Base-by-base conservation (phyloP, 202 grass and related monocot genomes). In the Elaeis oleifera region DNA sequence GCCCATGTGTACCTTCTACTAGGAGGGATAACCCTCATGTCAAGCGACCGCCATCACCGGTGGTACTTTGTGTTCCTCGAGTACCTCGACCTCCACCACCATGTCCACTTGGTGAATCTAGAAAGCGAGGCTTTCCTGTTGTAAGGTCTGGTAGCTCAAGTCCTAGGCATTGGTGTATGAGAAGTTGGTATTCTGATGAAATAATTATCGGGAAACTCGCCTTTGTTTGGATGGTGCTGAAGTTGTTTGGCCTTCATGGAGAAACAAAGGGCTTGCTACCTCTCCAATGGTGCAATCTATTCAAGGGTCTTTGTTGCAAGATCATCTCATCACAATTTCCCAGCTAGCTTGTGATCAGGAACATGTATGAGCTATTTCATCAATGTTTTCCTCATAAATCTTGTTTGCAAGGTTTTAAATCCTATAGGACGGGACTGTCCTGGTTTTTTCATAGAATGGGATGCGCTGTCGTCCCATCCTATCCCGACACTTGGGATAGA, bases 131-230 rank as follows among this genome's bases (percentile, higher is more conserved):
- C 63, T 94, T 88, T 53, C 84, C 82, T 14, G 82, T 91, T 65
- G 92, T 90, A 81, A 97, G 92, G 81, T 97, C 92, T 0, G 92
- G 92, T 53, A 97, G 92, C 64, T 92, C 92, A 83, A 97, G 92
- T 71, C 92, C 92, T 51, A 85, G 84, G 71, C 85, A 97, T 74
- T 92, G 88, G 84, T 88, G 87, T 22, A 78, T 89, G 82, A 86
- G 84, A 81, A 79, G 74, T 72, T 74, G 84, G 80, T 89, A 78
- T 83, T 74, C 71, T 29, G 92, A 97, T 61, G 92, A 92, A 89
- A 75, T 64, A 78, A 71, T 74, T 74, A 79, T 27, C 80, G 84
- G 68, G 85, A 77, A 76, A 81, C 74, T 49, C 87, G 78, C 71
- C 74, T 80, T 85, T 85, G 85, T 65, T 81, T 97, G 75, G 92